Evolutionary conservation across 2,329 filamentous ascomycete species (phyloP), one percentile per base, ranked within the genome.

Genomic region (Coleophoma crateriformis): DNA sequence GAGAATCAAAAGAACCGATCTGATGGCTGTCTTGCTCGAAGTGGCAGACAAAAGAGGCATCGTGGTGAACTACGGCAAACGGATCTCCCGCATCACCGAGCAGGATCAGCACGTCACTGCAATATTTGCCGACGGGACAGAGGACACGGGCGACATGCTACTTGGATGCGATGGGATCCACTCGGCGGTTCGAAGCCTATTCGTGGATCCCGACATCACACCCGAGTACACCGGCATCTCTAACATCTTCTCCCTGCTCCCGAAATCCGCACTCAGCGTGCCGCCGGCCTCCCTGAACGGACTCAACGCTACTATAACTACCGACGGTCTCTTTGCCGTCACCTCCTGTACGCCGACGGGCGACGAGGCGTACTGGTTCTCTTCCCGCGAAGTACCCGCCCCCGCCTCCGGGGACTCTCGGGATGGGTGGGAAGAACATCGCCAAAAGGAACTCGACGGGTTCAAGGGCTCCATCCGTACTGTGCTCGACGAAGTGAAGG

Each of bases 81-180:
- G 43, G 38, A 33, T 67, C 6, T 47, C 33, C 0, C 45, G 42
- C 3, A 61, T 67, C 32, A 51, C 58, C 11, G 64, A 65, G 19
- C 44, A 48, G 8, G 55, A 47, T 1, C 37, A 54, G 17, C 40
- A 48, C 19, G 58, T 66, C 11, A 58, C 51, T 1, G 58, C 61
- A 6, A 52, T 47, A 7, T 67, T 67, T 46, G 53, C 58, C 7
- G 64, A 67, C 50, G 61, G 64, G 15, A 50, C 49, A 10, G 63
- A 40, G 10, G 61, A 60, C 34, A 52, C 49, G 0, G 64, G 59
- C 2, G 61, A 64, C 51, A n/a, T 67, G 10, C 37, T 67, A 4
- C 53, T 71, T 13, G 69, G 68, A 1, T 70, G 68, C 54, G 68
- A 71, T 55, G 68, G 69, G 2, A 67, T 71, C 22, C 68, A 71